Percentiles rank a stretch among this genome's conserved stretches.
Conservation (phyloP, 2,329 filamentous ascomycete species). For the Penicillium sp. region DNA sequence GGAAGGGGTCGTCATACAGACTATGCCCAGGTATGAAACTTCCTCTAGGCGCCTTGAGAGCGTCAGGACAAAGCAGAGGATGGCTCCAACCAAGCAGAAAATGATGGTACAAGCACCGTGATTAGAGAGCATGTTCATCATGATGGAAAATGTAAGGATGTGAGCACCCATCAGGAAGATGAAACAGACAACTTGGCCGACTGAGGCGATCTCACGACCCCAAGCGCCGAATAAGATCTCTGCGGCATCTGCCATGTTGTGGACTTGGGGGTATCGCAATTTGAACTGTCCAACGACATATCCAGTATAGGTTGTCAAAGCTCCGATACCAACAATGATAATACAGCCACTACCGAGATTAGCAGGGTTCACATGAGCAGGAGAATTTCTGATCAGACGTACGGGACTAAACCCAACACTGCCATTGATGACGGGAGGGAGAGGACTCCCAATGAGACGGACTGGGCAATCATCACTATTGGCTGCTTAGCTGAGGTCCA, state of each 20-base stretch:
- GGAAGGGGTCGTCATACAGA: background rate
- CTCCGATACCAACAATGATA: slow-evolving; percentile 51
- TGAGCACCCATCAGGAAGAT: slow-evolving; percentile 67
- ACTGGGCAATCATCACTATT: slow-evolving; percentile 55
- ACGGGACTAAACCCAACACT: slow-evolving; percentile 51
- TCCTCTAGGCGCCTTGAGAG: slow-evolving; percentile 60
- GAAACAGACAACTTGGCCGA: slow-evolving; percentile 60
- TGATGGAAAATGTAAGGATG: slow-evolving; percentile 64
- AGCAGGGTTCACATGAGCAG: background rate
- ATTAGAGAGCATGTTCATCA: slow-evolving; percentile 61
- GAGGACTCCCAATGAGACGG: slow-evolving; percentile 55
- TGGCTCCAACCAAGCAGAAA: slow-evolving; percentile 56
- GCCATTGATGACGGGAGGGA: slow-evolving; percentile 53
- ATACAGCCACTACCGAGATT: slow-evolving; percentile 28
- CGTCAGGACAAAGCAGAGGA: slow-evolving; percentile 57
- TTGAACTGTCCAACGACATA: slow-evolving; percentile 59
- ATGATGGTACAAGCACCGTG: slow-evolving; percentile 61
- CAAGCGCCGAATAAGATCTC: slow-evolving; percentile 57
- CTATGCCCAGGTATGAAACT: slow-evolving; percentile 32
- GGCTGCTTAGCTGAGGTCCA: background rate
- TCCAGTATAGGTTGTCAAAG: slow-evolving; percentile 57
- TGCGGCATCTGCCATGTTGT: slow-evolving; percentile 65
- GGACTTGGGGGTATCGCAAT: slow-evolving; percentile 54
- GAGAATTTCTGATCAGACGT: slow-evolving; percentile 13
- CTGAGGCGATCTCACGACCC: slow-evolving; percentile 59